Base-by-base conservation (phyloP, 2,329 filamentous ascomycete genomes). In the Cladobotryum protrusum region DNA sequence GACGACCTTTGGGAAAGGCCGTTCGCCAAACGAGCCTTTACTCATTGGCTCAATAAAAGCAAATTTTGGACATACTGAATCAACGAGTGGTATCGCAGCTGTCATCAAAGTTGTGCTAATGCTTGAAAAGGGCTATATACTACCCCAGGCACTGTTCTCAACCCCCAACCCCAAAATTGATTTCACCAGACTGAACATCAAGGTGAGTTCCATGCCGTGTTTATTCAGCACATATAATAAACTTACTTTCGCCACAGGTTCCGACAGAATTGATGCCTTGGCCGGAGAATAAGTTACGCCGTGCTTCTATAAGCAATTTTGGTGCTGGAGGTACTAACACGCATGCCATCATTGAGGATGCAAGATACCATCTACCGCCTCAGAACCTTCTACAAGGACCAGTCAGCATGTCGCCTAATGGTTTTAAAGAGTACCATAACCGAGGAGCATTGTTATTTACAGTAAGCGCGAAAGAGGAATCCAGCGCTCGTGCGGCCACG, bases 221-320 rank as follows among this genome's bases (percentile, higher is more conserved):
- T 17, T 8, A 29, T 6, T 29, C 6, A 8, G 2, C 3, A 29
- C 6, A 29, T 8, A 8, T 29, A 2, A 29, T 29, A 8, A 9
- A 29, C 24, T 29, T 29, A 29, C 11, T 9, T 29, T 29, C 6
- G 24, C 2, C 6, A 29, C 24, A 29, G 24, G 24, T 29, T 29
- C 24, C 24, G 24, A 29, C 24, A 4, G 24, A 29, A 9, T 29
- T 29, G 24, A 29, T 29, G 24, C 24, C 24, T 8, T 29, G 24
- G 24, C 24, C 24, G 6, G 24, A 29, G 1, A 53, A 49, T 8
- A 39, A 47, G 1, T 45, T 37, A 1, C 45, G 47, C 3, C 54
- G 61, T 2, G 58, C 50, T 5, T 61, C 58, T 32, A 54, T 66
- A 35, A 66, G 65, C 50, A 59, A 60, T 17, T 75, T 75, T 45